Evolutionary conservation across 495 filamentous ascomycete species (phyloP).

Genomic region (Tetracladium setigerum): DNA sequence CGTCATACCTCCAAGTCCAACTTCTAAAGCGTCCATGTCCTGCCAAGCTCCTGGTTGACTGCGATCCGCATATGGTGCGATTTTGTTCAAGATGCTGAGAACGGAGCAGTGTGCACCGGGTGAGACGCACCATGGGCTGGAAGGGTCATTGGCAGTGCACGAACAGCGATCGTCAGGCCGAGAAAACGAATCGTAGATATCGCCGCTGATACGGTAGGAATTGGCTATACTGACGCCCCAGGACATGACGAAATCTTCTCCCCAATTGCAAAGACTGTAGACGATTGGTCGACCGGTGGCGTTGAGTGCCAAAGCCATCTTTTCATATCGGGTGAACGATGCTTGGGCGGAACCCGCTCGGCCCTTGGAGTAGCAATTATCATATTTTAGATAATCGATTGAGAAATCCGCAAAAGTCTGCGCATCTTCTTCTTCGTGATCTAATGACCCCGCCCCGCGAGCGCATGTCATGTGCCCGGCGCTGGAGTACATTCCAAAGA

Average conservation of each 20-base stretch:
- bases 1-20: constrained; percentile 33
- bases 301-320: constrained; percentile 29
- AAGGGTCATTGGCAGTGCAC: constrained; percentile 1
- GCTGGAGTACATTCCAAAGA: constrained; percentile 58
- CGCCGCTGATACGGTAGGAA: constrained; percentile 27
- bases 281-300: constrained; percentile 26
- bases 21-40: constrained; percentile 41
- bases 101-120: not conserved
- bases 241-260: constrained; percentile 18
- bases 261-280: constrained; percentile 32
- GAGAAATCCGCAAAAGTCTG: constrained; percentile 56
- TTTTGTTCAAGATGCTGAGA: constrained; percentile 27
- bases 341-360: constrained; percentile 14
- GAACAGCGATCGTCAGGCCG: constrained; percentile 4
- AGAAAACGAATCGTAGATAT: constrained; percentile 31
- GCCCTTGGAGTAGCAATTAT: constrained; percentile 69
- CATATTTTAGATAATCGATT: constrained; percentile 67
- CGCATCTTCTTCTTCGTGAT: constrained; percentile 56
- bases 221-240: constrained; percentile 24
- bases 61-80: constrained; percentile 33
- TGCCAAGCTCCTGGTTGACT: constrained; percentile 23
- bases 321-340: constrained; percentile 12
- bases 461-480: constrained; percentile 59
- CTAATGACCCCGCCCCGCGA: constrained; percentile 52
- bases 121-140: not conserved